Conservation (phyloP, 306 rosid genomes). For the Sindora glabra region DNA sequence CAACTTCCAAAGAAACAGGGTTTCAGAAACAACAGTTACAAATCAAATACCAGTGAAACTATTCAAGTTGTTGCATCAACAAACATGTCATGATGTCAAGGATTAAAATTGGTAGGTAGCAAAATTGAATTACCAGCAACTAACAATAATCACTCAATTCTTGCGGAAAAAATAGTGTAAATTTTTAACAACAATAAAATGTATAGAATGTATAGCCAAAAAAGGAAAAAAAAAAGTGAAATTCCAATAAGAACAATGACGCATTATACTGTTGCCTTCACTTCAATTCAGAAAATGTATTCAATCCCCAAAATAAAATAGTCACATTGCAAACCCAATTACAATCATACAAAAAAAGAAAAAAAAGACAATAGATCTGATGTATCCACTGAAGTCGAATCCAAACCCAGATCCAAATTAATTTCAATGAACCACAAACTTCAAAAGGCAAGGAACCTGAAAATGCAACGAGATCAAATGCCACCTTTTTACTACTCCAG, state of each 20-base stretch:
- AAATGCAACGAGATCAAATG: not conserved
- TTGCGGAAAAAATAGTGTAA: no score
- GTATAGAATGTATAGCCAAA: no score
- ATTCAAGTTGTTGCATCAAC: not conserved
- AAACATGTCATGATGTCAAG: not conserved
- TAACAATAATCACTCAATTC: not conserved
- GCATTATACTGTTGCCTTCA: no score
- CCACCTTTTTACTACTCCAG: not conserved
- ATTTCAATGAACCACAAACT: not conserved
- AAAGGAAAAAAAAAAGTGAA: no score
- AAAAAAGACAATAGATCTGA: constrained; percentile 6
- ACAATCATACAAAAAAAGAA: not conserved
- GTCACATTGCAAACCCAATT: not conserved
- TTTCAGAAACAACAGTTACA: not conserved
- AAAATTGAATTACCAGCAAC: not conserved
- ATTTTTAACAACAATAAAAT: no score
- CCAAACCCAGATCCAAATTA: constrained; percentile 10
- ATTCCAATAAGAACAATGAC: no score
- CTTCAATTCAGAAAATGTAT: no score
- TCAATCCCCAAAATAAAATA: not conserved
- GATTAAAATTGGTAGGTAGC: not conserved
- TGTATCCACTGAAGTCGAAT: not conserved
- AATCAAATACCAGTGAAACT: not conserved
- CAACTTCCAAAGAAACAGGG: not conserved
- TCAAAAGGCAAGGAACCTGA: not conserved